Conservation (phyloP, 345 rosid species). For the Pugionium dolabratum region DNA sequence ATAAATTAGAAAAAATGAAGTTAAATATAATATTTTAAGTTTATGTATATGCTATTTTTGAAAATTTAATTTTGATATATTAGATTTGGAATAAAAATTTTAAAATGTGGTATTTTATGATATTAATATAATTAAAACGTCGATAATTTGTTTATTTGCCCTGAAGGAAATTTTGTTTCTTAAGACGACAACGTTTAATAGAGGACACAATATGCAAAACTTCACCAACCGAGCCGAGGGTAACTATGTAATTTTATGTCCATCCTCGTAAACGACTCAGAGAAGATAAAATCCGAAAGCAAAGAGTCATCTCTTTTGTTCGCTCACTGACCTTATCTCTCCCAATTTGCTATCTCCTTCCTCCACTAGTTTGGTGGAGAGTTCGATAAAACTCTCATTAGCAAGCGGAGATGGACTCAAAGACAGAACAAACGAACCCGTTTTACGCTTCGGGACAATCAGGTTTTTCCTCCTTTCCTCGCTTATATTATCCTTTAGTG, state of each 20-base stretch:
- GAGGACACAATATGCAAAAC: background rate
- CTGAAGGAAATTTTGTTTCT: background rate
- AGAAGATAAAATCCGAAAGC: constrained; percentile 37
- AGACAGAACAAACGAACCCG: constrained; percentile 39
- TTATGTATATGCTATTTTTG: too few relatives aligned
- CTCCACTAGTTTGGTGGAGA: constrained; percentile 20
- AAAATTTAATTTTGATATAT: too few relatives aligned
- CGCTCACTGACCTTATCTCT: constrained; percentile 43
- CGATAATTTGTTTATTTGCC: background rate
- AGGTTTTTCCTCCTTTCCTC: constrained; percentile 46
- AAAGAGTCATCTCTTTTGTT: constrained; percentile 26
- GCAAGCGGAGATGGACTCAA: constrained; percentile 50
- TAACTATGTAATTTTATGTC: background rate
- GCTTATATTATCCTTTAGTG: constrained; percentile 15
- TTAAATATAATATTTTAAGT: too few relatives aligned
- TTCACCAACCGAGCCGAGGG: constrained; percentile 31
- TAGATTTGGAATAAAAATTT: too few relatives aligned
- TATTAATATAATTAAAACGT: too few relatives aligned
- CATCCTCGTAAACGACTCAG: constrained; percentile 13
- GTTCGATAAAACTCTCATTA: constrained; percentile 17
- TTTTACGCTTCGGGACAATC: constrained; percentile 39
- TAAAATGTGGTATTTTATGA: too few relatives aligned
- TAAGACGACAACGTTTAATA: background rate
- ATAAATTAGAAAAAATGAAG: too few relatives aligned
- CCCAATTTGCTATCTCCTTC: constrained; percentile 30